These are phyloP conservation scores for Phytopythium chamaehyphon DNA, from an alignment of 352 stramenopile genomes.

Conservation along the genomic window DNA sequence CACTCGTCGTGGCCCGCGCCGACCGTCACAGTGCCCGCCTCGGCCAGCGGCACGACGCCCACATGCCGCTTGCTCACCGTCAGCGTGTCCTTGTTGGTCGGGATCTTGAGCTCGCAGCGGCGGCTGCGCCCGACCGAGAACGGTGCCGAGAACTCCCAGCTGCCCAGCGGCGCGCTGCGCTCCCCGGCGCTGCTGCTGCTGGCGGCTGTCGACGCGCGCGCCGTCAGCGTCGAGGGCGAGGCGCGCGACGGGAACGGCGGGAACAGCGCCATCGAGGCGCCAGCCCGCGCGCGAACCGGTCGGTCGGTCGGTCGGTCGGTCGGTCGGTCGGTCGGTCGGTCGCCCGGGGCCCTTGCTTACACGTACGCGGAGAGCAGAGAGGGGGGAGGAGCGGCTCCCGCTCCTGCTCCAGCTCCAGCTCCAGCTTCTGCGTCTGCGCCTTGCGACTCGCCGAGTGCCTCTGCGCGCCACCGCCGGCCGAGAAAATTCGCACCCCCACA, in stretches of 20 bases:
- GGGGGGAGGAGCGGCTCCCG: too few species aligned
- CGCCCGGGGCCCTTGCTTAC: too few species aligned
- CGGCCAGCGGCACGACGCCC: constrained; percentile 45
- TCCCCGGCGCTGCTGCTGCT: neutral
- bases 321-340: too few species aligned
- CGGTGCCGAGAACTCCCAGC: constrained; percentile 43
- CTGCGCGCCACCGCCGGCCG: too few species aligned
- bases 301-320: too few species aligned
- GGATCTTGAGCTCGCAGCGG: constrained; percentile 62
- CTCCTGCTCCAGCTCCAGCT: constrained; percentile 1
- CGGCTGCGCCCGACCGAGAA: constrained; percentile 76
- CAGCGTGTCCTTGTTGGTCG: constrained; percentile 63
- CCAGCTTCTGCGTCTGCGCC: neutral
- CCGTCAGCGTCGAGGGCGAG: neutral
- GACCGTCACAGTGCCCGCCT: constrained; percentile 9
- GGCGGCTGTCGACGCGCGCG: constrained; percentile 7
- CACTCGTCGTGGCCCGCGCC: constrained; percentile 1
- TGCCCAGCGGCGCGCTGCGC: constrained; percentile 6
- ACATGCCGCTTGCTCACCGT: constrained; percentile 76
- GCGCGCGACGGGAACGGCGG: constrained; percentile 5
- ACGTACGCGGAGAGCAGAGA: neutral
- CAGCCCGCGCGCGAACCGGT: too few species aligned
- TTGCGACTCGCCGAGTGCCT: too few species aligned
- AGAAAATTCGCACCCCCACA: too few species aligned
- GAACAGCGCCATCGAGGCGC: constrained; percentile 4